Conservation (phyloP, 805 yeast species). For the Peterozyma xylosa region DNA sequence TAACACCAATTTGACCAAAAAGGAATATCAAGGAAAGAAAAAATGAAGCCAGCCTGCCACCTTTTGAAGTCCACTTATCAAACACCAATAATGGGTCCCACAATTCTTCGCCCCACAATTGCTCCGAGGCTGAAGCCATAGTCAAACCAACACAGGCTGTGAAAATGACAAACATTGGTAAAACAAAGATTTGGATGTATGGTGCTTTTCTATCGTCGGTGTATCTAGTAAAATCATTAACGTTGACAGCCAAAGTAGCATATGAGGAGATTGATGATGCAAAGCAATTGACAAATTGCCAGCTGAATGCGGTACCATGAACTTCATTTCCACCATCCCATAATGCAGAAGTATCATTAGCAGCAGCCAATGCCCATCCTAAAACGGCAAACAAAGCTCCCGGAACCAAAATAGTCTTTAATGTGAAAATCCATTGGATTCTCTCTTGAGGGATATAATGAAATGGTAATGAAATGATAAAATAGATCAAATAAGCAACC, state of each 20-base stretch:
- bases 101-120: slow-evolving; percentile 7
- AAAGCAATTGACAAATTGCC: slow-evolving; percentile 19
- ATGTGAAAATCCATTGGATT: slow-evolving; percentile 24
- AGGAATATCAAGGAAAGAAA: slow-evolving; percentile 58
- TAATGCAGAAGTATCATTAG: slow-evolving; percentile 12
- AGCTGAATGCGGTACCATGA: slow-evolving; percentile 17
- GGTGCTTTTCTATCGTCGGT: slow-evolving; percentile 24
- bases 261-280: slow-evolving; percentile 25
- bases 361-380: slow-evolving; percentile 22
- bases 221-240: slow-evolving; percentile 31
- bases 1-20: slow-evolving; percentile 30
- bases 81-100: slow-evolving; percentile 9
- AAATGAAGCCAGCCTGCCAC: slow-evolving; percentile 77
- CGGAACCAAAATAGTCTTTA: slow-evolving; percentile 22
- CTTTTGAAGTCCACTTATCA: slow-evolving; percentile 21
- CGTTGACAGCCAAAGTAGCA: slow-evolving; percentile 29
- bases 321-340: slow-evolving; percentile 15
- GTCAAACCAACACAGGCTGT: slow-evolving; percentile 9
- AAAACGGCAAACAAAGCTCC: slow-evolving; percentile 23
- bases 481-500: slow-evolving; percentile 25
- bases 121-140: slow-evolving; percentile 9
- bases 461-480: slow-evolving; percentile 24
- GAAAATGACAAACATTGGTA: slow-evolving; percentile 9
- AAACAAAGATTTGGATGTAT: slow-evolving; percentile 20
- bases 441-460: slow-evolving; percentile 24